A percentile compares a stretch with the other conserved stretches of the same genome.
phyloP scores from a whole-genome alignment of 371 early-diverging fungal genomes.

The Mortierella sp. region DNA sequence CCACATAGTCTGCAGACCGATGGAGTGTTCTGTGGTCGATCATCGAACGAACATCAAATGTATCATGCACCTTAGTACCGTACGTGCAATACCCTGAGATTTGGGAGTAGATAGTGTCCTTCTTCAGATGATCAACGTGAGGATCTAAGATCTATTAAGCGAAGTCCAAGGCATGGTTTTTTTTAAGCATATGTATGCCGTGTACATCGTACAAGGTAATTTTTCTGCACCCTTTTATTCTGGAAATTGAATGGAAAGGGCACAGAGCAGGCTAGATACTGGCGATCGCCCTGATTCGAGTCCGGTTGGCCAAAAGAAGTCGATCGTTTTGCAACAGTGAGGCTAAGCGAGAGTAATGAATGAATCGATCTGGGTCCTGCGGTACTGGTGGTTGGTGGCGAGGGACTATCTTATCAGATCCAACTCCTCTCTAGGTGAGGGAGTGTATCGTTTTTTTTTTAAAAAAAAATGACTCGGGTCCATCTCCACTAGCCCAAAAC shows the following conservation, averaged over 20 bases:
- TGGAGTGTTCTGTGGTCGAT: no score
- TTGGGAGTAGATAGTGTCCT: no score
- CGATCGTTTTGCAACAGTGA: neutral
- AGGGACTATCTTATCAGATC: constrained; percentile 35
- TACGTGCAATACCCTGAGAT: no score
- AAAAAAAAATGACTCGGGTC: constrained; percentile 43
- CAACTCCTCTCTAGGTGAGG: constrained; percentile 7
- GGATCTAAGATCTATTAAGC: no score
- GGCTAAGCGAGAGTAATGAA: neutral
- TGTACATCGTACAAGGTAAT: no score
- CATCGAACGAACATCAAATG: no score
- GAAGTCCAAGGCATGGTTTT: no score
- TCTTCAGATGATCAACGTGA: no score
- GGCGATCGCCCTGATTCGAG: neutral
- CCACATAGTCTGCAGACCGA: no score
- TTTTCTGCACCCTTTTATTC: neutral
- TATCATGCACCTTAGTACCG: no score
- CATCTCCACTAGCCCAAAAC: neutral
- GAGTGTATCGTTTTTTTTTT: constrained; percentile 9
- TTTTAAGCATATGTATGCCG: no score
- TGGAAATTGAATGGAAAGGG: no score
- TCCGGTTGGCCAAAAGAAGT: neutral
- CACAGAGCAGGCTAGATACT: neutral
- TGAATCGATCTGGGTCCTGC: constrained; percentile 13
- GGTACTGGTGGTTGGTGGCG: neutral